Evolutionary conservation across 352 stramenopile genomes (phyloP).

Genomic region (Globisporangium yorkense): DNA sequence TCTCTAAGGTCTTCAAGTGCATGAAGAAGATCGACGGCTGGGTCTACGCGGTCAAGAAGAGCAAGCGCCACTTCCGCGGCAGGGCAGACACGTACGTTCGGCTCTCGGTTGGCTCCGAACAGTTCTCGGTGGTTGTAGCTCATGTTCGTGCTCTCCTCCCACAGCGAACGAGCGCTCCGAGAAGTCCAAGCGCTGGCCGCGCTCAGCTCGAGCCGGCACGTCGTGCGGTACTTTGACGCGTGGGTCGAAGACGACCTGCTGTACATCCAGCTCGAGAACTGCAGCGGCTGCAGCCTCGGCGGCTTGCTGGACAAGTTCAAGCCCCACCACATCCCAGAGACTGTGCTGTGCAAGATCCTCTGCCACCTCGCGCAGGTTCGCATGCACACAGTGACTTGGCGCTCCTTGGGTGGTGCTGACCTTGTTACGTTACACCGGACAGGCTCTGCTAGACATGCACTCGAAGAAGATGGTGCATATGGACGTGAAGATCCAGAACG

Average conservation of each 20-base stretch:
- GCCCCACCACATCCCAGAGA: conserved; percentile 61
- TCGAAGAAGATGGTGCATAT: conserved; percentile 82
- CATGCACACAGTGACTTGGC: not conserved
- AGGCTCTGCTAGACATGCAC: conserved; percentile 81
- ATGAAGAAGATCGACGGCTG: conserved; percentile 85
- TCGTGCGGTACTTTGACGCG: conserved; percentile 85
- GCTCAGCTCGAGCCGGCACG: conserved; percentile 64
- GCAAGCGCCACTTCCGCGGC: conserved; percentile 76
- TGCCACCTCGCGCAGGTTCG: conserved; percentile 65
- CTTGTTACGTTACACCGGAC: too few relatives aligned
- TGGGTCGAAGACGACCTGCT: conserved; percentile 87
- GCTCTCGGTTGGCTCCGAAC: not conserved
- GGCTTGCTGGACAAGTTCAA: conserved; percentile 59
- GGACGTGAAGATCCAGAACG: conserved; percentile 86
- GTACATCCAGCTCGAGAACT: conserved; percentile 84
- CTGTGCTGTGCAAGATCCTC: conserved; percentile 67
- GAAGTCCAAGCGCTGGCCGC: conserved; percentile 83
- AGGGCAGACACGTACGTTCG: conserved; percentile 77
- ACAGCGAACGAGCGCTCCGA: conserved; percentile 63
- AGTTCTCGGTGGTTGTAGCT: not conserved
- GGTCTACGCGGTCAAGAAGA: conserved; percentile 86
- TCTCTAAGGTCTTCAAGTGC: conserved; percentile 86
- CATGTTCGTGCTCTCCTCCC: too few relatives aligned
- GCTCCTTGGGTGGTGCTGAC: not conserved
- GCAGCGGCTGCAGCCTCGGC: conserved; percentile 56